Evolutionary conservation across 192 early-diverging fungal genomes (phyloP).

Genomic region (Entophlyctis luteolus): DNA sequence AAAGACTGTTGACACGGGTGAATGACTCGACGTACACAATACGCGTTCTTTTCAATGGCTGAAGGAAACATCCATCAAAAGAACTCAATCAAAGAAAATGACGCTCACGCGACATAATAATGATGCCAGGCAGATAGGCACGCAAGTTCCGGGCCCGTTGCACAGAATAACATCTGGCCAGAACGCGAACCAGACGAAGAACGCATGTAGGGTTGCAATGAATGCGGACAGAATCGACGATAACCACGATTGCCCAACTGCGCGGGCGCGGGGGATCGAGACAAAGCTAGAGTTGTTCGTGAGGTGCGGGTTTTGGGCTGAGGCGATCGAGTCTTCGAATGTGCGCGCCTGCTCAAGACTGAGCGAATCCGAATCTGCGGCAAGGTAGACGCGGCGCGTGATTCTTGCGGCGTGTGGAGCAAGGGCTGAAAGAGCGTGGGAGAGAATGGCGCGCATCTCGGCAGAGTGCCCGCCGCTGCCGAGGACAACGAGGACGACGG

Average conservation of each 20-base stretch:
- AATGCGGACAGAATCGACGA: slow-evolving; percentile 54
- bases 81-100: neutral
- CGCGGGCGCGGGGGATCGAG: slow-evolving; percentile 66
- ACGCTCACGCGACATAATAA: slow-evolving; percentile 55
- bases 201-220: slow-evolving; percentile 3
- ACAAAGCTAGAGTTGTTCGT: slow-evolving; percentile 37
- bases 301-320: neutral
- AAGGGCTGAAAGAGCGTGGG: too few relatives aligned
- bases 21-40: slow-evolving; percentile 88
- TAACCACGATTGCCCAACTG: slow-evolving; percentile 67
- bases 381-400: slow-evolving; percentile 65
- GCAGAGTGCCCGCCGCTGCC: slow-evolving; percentile 82
- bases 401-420: too few relatives aligned
- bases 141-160: slow-evolving; percentile 88
- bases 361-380: slow-evolving; percentile 63
- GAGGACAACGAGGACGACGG: slow-evolving; percentile 14
- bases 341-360: slow-evolving; percentile 52
- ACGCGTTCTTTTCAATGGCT: slow-evolving; percentile 41
- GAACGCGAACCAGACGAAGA: slow-evolving; percentile 24
- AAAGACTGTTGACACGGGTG: slow-evolving; percentile 80
- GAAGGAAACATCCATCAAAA: neutral
- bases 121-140: slow-evolving; percentile 63
- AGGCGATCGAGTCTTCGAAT: neutral
- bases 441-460: too few relatives aligned
- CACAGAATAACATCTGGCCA: slow-evolving; percentile 69